Evolutionary conservation across 306 rosid species (phyloP).

Genomic region (Sicyos edulis): DNA sequence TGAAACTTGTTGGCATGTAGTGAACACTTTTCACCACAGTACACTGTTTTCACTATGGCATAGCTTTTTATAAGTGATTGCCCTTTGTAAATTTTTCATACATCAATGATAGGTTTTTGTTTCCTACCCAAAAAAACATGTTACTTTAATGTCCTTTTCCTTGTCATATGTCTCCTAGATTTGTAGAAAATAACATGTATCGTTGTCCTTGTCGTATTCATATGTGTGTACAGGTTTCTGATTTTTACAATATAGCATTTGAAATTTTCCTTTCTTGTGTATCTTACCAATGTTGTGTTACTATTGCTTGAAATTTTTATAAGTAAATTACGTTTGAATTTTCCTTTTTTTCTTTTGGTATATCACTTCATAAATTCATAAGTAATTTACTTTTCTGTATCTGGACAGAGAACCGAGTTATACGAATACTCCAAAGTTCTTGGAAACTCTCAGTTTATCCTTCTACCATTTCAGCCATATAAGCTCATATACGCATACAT

Average conservation of each 20-base stretch:
- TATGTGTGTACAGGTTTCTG: constrained; percentile 8
- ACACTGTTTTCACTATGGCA: too few species aligned
- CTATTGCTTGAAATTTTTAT: too few species aligned
- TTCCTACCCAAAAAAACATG: not conserved
- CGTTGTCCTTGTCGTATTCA: not conserved
- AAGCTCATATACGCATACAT: constrained; percentile 84
- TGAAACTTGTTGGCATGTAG: not conserved
- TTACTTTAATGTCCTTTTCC: not conserved
- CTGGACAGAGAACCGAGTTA: constrained; percentile 81
- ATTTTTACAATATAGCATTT: not conserved
- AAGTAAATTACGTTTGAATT: too few species aligned
- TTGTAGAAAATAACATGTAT: not conserved
- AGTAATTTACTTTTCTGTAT: constrained; percentile 24
- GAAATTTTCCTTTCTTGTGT: not conserved
- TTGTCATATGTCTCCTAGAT: not conserved
- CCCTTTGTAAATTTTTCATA: too few species aligned
- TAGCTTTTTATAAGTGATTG: too few species aligned
- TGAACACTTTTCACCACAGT: not conserved
- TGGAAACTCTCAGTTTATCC: constrained; percentile 87
- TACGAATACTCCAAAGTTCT: constrained; percentile 87
- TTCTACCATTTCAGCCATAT: constrained; percentile 85
- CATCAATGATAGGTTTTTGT: too few species aligned
- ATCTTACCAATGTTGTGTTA: constrained; percentile 3
- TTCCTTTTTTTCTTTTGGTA: not conserved
- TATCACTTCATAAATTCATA: constrained; percentile 10